Conservation (phyloP, 2,329 filamentous ascomycete species). For the Calonectria pseudoturangicola region DNA sequence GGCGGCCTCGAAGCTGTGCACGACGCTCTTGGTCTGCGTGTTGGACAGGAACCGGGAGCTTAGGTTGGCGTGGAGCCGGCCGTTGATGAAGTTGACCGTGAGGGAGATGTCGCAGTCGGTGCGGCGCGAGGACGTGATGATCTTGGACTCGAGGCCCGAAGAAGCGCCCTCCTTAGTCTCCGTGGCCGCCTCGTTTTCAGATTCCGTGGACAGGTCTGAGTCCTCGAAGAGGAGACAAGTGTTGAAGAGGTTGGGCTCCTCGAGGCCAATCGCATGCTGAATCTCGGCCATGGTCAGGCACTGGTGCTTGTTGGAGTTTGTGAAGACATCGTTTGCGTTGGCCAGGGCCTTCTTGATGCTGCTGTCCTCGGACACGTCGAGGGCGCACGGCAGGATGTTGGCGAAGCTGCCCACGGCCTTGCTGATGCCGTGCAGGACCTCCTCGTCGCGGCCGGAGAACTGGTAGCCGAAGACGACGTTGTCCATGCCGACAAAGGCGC, state of each 20-base stretch:
- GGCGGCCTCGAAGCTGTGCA: slow-evolving; percentile 72
- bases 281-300: slow-evolving; percentile 67
- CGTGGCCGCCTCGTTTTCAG: neutral
- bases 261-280: slow-evolving; percentile 66
- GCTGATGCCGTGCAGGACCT: slow-evolving; percentile 63
- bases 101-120: slow-evolving; percentile 69
- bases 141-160: slow-evolving; percentile 4
- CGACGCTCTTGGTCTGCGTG: slow-evolving; percentile 68
- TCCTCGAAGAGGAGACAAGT: slow-evolving; percentile 70
- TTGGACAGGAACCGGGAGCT: slow-evolving; percentile 65
- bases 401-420: slow-evolving; percentile 69
- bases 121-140: slow-evolving; percentile 56
- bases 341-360: slow-evolving; percentile 59
- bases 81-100: slow-evolving; percentile 64
- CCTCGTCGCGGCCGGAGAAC: slow-evolving; percentile 66
- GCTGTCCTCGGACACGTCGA: slow-evolving; percentile 58
- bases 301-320: slow-evolving; percentile 60
- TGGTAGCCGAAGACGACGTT: slow-evolving; percentile 74
- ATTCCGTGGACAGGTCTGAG: slow-evolving; percentile 50
- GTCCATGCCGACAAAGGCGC: slow-evolving; percentile 71
- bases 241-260: slow-evolving; percentile 68
- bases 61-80: slow-evolving; percentile 65
- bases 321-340: slow-evolving; percentile 56
- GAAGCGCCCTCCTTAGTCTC: neutral
- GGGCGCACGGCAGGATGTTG: slow-evolving; percentile 59